Evolutionary conservation across 805 yeast species (phyloP).

Genomic region (Ogataea siamensis): DNA sequence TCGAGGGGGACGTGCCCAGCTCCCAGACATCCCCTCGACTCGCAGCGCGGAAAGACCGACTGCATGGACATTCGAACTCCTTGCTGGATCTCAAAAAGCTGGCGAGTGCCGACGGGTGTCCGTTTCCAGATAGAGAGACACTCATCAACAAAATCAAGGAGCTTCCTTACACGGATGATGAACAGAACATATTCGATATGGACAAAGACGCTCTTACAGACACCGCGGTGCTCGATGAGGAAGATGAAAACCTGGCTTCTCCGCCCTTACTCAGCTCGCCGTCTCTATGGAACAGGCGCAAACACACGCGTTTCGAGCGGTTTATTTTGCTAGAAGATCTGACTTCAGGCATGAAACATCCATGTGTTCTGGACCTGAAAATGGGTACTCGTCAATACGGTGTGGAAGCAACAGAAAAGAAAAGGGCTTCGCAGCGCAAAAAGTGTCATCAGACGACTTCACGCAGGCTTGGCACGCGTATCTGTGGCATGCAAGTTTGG

Average conservation of each 20-base stretch:
- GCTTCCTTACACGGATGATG: slow-evolving; percentile 3
- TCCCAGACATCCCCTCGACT: not conserved
- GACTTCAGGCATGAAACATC: slow-evolving; percentile 75
- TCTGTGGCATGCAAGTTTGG: slow-evolving; percentile 94
- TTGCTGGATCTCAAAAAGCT: slow-evolving; percentile 23
- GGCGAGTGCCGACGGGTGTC: slow-evolving; percentile 14
- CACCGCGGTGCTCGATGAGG: slow-evolving; percentile 19
- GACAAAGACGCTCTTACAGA: slow-evolving; percentile 13
- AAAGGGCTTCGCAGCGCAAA: slow-evolving; percentile 72
- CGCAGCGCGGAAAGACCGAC: not conserved
- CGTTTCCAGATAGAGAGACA: slow-evolving; percentile 30
- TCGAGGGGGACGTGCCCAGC: slow-evolving; percentile 1
- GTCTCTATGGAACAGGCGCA: slow-evolving; percentile 13
- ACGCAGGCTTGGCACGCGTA: slow-evolving; percentile 77
- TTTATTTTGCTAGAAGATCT: slow-evolving; percentile 88
- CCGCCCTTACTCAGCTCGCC: slow-evolving; percentile 5
- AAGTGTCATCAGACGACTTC: slow-evolving; percentile 86
- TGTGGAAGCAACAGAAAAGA: slow-evolving; percentile 74
- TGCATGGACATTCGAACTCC: slow-evolving; percentile 21
- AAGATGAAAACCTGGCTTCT: slow-evolving; percentile 11
- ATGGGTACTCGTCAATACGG: slow-evolving; percentile 99
- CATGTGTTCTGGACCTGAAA: slow-evolving; percentile 91
- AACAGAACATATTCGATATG: slow-evolving; percentile 11
- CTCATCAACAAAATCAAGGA: slow-evolving; percentile 40
- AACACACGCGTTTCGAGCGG: slow-evolving; percentile 61